Evolutionary conservation across 371 early-diverging fungal genomes (phyloP), one percentile per base, ranked within the genome.

Genomic region (Mucor circinelloides): DNA sequence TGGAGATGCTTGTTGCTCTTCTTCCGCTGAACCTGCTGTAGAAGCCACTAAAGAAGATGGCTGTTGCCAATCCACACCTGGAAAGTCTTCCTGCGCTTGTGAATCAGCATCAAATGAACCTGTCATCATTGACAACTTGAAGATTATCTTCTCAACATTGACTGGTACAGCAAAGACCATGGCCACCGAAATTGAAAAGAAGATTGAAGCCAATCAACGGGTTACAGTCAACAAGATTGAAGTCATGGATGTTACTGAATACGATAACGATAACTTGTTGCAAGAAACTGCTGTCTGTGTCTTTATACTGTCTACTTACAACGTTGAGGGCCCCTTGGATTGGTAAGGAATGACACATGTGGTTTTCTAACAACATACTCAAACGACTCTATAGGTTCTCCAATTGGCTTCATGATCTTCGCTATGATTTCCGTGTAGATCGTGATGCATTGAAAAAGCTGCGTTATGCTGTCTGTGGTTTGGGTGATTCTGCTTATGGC

Each of bases 401-500:
- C 42, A 87, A 85, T 64, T 89, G 91, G 91, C 81, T 91, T 25
- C 84, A 87, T 59, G 92, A 94, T 61, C 68, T 84, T 48, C 79
- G 86, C 23, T 88, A 85, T 66, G 92, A 91, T 68, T 89, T 86
- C 78, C 81, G 92, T 57, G 90, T 92, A 3, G 86, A 86, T 64
- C 84, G 85, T 58, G 78, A 77, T 12, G 80, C 81, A 10, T 73
- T 94, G 44, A 74, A 76, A 61, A 81, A 86, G 44, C 69, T 91
- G 34, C 82, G 85, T 7, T 92, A 84, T 78, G 85, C 91, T 0
- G 88, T 94, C 15, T 93, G 91, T 79, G 93, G 93, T 55, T 73
- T 92, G 40, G 92, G 92, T 15, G 90, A 91, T 70, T 89, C 90
- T 0, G 92, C 85, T 6, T 94, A 92, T 71, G 82, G 83, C 1